Conservation (phyloP, 2,329 filamentous ascomycete species). For the Fusarium sp. region DNA sequence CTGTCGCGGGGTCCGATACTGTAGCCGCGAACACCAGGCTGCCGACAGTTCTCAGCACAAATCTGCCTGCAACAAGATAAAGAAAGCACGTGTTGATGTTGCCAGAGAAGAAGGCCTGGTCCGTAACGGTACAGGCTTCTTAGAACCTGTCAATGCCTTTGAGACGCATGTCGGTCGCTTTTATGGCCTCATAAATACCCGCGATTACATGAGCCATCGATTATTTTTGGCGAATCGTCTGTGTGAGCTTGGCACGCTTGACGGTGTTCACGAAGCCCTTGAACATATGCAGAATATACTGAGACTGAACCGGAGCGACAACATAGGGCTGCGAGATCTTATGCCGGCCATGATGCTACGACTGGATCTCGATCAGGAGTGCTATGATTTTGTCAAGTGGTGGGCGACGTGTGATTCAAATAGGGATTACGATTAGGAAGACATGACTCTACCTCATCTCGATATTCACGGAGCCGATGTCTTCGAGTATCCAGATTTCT, state of each 20-base stretch:
- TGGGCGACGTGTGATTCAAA: slow-evolving; percentile 29
- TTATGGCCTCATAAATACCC: slow-evolving; percentile 52
- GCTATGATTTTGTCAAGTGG: slow-evolving; percentile 55
- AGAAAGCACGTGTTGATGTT: slow-evolving; percentile 44
- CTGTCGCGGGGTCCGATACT: slow-evolving; percentile 59
- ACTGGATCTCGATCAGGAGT: slow-evolving; percentile 60
- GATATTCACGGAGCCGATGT: background rate
- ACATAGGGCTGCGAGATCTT: slow-evolving; percentile 35
- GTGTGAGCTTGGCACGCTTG: slow-evolving; percentile 45
- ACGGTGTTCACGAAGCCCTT: slow-evolving; percentile 51
- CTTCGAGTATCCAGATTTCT: background rate
- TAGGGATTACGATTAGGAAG: background rate
- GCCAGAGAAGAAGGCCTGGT: slow-evolving; percentile 50
- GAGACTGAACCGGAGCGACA: slow-evolving; percentile 35
- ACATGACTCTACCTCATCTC: background rate
- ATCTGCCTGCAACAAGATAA: slow-evolving; percentile 53
- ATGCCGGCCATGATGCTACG: slow-evolving; percentile 56
- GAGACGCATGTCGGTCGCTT: slow-evolving; percentile 52
- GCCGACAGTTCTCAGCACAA: slow-evolving; percentile 53
- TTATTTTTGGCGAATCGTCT: slow-evolving; percentile 42
- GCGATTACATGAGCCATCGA: slow-evolving; percentile 52
- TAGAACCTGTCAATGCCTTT: slow-evolving; percentile 50
- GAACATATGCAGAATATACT: slow-evolving; percentile 53
- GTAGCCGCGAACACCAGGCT: slow-evolving; percentile 56
- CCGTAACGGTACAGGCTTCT: slow-evolving; percentile 40